Evolutionary conservation across 257 asterid species (phyloP).

Genomic region (Nicotiana sylvestris): DNA sequence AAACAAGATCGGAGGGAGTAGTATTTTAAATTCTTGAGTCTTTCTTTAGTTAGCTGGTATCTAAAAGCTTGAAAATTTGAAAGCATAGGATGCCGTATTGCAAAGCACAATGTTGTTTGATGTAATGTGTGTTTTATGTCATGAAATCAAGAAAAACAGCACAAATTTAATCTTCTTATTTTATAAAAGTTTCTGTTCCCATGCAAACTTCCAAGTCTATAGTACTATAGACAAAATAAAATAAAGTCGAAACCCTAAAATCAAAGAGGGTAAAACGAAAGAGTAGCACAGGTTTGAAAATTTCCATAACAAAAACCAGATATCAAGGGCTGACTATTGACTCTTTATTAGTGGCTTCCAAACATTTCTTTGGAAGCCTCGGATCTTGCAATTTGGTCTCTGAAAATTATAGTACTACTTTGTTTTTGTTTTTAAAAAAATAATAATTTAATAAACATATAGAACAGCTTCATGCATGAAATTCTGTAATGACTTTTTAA

Average conservation of each 20-base stretch:
- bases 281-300: conserved; percentile 10
- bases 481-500: conserved; percentile 19
- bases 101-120: conserved; percentile 44
- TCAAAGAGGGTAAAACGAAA: not conserved
- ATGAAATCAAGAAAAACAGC: conserved; percentile 25
- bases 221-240: not conserved
- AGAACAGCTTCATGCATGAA: conserved; percentile 19
- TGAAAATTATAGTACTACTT: not conserved
- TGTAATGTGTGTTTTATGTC: conserved; percentile 31
- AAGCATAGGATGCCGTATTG: conserved; percentile 31
- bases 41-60: not conserved
- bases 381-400: conserved; percentile 36
- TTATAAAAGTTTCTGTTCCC: conserved; percentile 32
- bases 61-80: not conserved
- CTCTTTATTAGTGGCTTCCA: conserved; percentile 4
- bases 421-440: not conserved
- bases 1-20: too few species aligned
- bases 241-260: not conserved
- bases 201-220: conserved; percentile 13
- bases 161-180: not conserved
- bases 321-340: conserved; percentile 51
- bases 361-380: conserved; percentile 37
- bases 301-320: conserved; percentile 35
- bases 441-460: too few species aligned
- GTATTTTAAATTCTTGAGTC: not conserved